Percentiles rank a stretch among this genome's conserved stretches.
Evolutionary conservation across 192 early-diverging fungal species (phyloP).

Genomic region (Dimargaris verticillata): DNA sequence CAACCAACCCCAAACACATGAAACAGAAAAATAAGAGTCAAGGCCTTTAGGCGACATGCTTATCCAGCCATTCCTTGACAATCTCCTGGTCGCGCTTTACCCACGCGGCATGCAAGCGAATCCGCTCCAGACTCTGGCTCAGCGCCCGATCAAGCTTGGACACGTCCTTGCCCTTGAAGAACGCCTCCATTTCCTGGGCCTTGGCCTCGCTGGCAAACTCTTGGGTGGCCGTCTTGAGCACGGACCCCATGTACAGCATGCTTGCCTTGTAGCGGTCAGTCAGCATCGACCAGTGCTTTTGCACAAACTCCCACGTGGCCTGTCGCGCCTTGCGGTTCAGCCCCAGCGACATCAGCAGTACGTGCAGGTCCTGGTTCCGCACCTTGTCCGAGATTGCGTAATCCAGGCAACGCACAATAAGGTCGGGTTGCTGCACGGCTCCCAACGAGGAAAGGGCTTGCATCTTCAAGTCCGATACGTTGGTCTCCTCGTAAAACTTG

Average conservation of each 20-base stretch:
- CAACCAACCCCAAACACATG: no score
- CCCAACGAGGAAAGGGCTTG: slow-evolving; percentile 47
- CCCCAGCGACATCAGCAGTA: slow-evolving; percentile 28
- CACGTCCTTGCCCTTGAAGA: slow-evolving; percentile 32
- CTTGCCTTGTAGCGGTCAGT: slow-evolving; percentile 41
- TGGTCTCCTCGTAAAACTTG: slow-evolving; percentile 39
- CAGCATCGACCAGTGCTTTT: slow-evolving; percentile 38
- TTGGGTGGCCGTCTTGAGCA: slow-evolving; percentile 41
- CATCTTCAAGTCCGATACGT: slow-evolving; percentile 49
- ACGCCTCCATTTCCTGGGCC: slow-evolving; percentile 38
- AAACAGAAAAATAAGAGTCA: no score
- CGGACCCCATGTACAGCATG: slow-evolving; percentile 45
- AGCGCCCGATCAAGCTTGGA: slow-evolving; percentile 38
- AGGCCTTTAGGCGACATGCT: slow-evolving; percentile 10
- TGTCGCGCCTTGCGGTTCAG: slow-evolving; percentile 35
- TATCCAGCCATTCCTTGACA: slow-evolving; percentile 21
- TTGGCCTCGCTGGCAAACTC: slow-evolving; percentile 39
- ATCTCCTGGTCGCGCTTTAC: slow-evolving; percentile 23
- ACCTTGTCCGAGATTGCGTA: slow-evolving; percentile 49
- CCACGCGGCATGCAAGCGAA: slow-evolving; percentile 36
- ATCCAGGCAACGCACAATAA: slow-evolving; percentile 41
- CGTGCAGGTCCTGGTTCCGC: slow-evolving; percentile 51
- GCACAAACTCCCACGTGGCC: slow-evolving; percentile 49
- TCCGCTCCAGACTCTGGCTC: slow-evolving; percentile 54
- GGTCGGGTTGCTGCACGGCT: slow-evolving; percentile 28